Evolutionary conservation across 805 yeast genomes (phyloP).

Genomic region (Groenewaldozyma salmanticensis): DNA sequence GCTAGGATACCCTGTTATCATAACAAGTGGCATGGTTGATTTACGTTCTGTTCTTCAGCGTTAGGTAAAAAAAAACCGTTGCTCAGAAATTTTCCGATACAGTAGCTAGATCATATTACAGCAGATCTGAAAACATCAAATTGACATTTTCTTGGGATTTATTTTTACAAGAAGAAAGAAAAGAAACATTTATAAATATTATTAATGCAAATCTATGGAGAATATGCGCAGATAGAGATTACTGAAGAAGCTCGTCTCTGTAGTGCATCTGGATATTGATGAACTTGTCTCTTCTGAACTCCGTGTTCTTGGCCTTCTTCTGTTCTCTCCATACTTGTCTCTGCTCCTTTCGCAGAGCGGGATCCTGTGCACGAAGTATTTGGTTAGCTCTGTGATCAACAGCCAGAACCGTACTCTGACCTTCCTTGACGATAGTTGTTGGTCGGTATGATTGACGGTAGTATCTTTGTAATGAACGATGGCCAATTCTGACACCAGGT

Average conservation of each 20-base stretch:
- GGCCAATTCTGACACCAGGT: conserved; percentile 71
- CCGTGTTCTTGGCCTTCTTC: conserved; percentile 38
- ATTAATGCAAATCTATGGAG: not conserved
- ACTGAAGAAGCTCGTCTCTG: conserved; percentile 60
- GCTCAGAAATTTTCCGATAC: too few relatives aligned
- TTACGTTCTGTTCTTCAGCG: not conserved
- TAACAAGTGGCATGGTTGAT: conserved; percentile 67
- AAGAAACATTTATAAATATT: too few relatives aligned
- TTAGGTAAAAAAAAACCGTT: too few relatives aligned
- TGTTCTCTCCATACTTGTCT: conserved; percentile 53
- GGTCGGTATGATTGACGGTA: conserved; percentile 54
- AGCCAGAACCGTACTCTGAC: conserved; percentile 64
- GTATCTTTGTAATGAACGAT: conserved; percentile 62
- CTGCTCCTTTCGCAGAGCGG: conserved; percentile 36
- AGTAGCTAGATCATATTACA: too few relatives aligned
- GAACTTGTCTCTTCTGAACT: conserved; percentile 46
- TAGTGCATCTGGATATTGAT: conserved; percentile 78
- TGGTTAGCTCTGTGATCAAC: conserved; percentile 41
- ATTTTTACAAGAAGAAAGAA: too few relatives aligned
- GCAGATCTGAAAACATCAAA: too few relatives aligned
- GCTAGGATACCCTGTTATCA: conserved; percentile 77
- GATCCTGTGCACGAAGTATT: conserved; percentile 23
- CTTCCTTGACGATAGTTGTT: conserved; percentile 46
- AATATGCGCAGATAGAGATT: conserved; percentile 1
- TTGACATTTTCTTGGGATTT: too few relatives aligned